Base-by-base conservation (phyloP, 2,329 filamentous ascomycete species). In the Chrysosporium keratinophilum region DNA sequence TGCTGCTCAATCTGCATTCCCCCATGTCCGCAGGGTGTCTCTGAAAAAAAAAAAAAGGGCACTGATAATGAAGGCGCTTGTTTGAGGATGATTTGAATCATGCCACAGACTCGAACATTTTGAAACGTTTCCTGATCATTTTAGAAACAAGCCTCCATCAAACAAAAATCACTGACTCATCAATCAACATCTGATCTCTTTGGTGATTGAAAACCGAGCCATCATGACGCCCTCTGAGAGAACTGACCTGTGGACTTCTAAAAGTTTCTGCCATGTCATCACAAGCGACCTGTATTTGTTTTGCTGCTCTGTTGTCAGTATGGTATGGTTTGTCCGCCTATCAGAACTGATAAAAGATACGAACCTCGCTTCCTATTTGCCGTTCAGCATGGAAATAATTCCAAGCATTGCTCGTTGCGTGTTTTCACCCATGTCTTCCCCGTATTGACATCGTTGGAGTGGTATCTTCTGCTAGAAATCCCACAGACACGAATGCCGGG, bases 191-290 rank as follows among this genome's bases (percentile, higher is more conserved):
- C 17, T 45, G 15, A 14, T 31, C 41, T 28, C 23, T 28, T 3
- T 28, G 23, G 7, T 28, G 31, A 42, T 20, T 52, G 50, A 35
- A 45, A 52, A 15, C 50, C 50, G 33, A 52, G 41, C 50, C 19
- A 50, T n/a, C 23, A 40, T 4, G 14, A 42, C 20, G 40, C 23
- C 40, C 15, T 15, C 37, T 37, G n/a, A 28, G 7, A 3, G 17
- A 3, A 14, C 9, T 37, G 40, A 6, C 49, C 40, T 51, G 37
- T 43, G 34, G 12, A 37, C 15, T 17, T 45, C 23, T 15, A n/a
- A 19, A 23, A 14, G 23, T 45, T 39, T 9, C 41, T 52, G 50
- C 50, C 50, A 52, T 52, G 50, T 52, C 50, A 52, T 34, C 50
- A 28, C 23, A 28, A 7, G 3, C 23, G 31, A 14, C 19, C 2